A percentile compares a stretch with the other conserved stretches of the same genome.
Evolutionary conservation across 805 yeast genomes (phyloP).

Genomic region (Zygotorulaspora florentina): DNA sequence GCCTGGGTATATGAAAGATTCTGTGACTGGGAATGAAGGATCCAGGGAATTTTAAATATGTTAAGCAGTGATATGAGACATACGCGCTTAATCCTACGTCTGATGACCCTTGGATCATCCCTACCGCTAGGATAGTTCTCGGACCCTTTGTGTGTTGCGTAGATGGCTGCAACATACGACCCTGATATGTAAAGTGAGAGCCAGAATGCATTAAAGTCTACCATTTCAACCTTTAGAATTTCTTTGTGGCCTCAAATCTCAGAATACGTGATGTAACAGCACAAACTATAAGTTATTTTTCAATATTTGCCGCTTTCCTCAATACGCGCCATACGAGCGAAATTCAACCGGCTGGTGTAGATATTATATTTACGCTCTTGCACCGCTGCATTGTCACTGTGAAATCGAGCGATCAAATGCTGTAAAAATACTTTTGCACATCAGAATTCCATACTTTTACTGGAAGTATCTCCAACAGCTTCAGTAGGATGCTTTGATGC

Average conservation of each 20-base stretch:
- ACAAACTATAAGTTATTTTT: no score
- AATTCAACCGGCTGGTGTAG: no score
- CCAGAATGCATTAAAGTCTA: slow-evolving; percentile 6
- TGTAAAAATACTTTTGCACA: no score
- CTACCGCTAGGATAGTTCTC: slow-evolving; percentile 24
- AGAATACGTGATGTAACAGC: no score
- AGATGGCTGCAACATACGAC: slow-evolving; percentile 29
- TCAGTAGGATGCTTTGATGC: no score
- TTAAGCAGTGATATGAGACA: slow-evolving; percentile 15
- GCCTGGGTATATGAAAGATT: slow-evolving; percentile 9
- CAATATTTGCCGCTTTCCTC: no score
- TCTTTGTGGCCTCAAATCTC: background rate
- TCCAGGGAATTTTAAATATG: slow-evolving; percentile 20
- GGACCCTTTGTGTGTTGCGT: slow-evolving; percentile 18
- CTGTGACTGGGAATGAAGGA: slow-evolving; percentile 3
- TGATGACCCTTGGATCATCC: slow-evolving; percentile 31
- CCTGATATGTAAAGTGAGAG: slow-evolving; percentile 22
- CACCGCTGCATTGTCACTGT: no score
- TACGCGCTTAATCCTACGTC: slow-evolving; percentile 24
- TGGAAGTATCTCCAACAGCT: no score
- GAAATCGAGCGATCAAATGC: no score
- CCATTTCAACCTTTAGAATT: background rate
- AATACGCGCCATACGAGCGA: no score
- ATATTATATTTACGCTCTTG: no score
- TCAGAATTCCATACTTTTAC: no score